Evolutionary conservation across 1,284 basidiomycete species (phyloP).

Genomic region (Fomitopsis schrenkii): DNA sequence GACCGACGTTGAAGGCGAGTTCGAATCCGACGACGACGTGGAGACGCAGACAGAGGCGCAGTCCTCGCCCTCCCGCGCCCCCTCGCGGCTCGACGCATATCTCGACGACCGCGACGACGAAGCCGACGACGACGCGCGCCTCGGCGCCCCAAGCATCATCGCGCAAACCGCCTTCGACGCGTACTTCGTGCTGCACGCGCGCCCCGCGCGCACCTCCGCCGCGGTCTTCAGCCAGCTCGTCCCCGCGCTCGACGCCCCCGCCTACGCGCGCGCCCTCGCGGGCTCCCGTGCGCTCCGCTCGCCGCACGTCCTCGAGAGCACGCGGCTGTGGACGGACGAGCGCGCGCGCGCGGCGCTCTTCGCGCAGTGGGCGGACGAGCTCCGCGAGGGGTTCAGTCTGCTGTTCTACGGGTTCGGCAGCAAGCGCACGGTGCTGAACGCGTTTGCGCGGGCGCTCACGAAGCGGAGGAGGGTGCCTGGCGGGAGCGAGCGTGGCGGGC

Average conservation of each 20-base stretch:
- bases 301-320: slow-evolving; percentile 27
- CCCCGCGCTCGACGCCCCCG: slow-evolving; percentile 61
- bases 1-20: not conserved
- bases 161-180: slow-evolving; percentile 68
- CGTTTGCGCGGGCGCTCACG: slow-evolving; percentile 56
- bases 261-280: slow-evolving; percentile 43
- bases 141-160: slow-evolving; percentile 13
- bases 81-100: not conserved
- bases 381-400: slow-evolving; percentile 81
- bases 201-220: slow-evolving; percentile 66
- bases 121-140: not conserved
- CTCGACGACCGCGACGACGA: slow-evolving; percentile 1
- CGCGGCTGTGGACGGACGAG: slow-evolving; percentile 24
- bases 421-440: slow-evolving; percentile 72
- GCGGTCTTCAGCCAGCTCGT: slow-evolving; percentile 74
- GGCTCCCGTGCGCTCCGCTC: slow-evolving; percentile 26
- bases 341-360: slow-evolving; percentile 38
- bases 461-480: slow-evolving; percentile 6
- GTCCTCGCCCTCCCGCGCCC: not conserved
- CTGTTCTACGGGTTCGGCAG: slow-evolving; percentile 86
- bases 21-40: not conserved
- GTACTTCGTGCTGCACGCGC: slow-evolving; percentile 70
- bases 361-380: slow-evolving; percentile 63
- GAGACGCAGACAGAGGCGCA: not conserved
- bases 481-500: slow-evolving; percentile 40